phyloP scores from a whole-genome alignment of 345 rosid genomes.

The Syzygium oleosum region DNA sequence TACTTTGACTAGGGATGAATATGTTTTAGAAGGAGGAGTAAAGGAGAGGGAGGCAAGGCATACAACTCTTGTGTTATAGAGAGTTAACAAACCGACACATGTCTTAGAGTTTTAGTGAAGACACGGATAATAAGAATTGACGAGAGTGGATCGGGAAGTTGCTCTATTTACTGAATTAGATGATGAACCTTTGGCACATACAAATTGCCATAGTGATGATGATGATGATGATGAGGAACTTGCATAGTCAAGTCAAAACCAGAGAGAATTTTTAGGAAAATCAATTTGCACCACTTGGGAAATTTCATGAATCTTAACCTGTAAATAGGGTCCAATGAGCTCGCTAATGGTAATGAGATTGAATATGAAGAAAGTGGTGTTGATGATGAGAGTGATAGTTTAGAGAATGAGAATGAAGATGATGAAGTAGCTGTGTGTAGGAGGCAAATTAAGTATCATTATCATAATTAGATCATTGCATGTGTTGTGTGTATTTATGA shows the following conservation, averaged over 20 bases:
- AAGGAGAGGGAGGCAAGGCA: not conserved
- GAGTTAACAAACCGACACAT: not conserved
- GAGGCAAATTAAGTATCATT: not conserved
- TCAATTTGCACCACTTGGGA: not conserved
- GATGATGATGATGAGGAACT: not conserved
- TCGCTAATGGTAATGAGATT: not conserved
- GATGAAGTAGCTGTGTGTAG: not conserved
- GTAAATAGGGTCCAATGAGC: not conserved
- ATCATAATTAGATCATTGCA: not conserved
- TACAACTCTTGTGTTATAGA: not conserved
- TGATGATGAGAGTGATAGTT: not conserved
- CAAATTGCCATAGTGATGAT: not conserved
- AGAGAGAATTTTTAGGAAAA: not conserved
- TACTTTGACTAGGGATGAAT: not conserved
- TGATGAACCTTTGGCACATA: too few relatives aligned
- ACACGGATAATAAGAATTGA: not conserved
- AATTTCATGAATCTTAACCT: not conserved
- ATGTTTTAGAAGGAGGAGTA: not conserved
- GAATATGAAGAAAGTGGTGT: not conserved
- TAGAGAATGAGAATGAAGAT: not conserved
- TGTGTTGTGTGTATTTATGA: not conserved
- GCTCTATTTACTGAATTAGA: not conserved
- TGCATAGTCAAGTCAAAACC: not conserved
- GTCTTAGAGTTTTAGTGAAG: not conserved
- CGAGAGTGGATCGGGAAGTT: not conserved